phyloP scores from a whole-genome alignment of 2,329 filamentous ascomycete species.

The Aspergillus vadensis region DNA sequence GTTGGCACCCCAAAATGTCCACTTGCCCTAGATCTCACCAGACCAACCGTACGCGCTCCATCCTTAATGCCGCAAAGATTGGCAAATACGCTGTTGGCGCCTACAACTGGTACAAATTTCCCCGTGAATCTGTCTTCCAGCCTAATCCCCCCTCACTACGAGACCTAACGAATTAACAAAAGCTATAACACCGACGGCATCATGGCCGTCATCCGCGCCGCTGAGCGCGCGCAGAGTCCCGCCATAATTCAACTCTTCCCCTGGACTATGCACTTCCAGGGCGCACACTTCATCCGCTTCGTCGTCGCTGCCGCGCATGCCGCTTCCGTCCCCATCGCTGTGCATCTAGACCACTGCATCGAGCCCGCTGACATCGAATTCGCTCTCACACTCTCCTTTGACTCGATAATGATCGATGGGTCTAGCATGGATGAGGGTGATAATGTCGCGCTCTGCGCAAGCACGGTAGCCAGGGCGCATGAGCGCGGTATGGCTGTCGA shows the following conservation, averaged over 20 bases:
- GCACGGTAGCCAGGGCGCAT: constrained; percentile 43
- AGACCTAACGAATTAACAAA: constrained; percentile 11
- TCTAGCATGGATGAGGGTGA: constrained; percentile 66
- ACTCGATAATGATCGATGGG: constrained; percentile 74
- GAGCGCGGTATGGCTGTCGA: constrained; percentile 58
- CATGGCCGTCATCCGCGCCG: constrained; percentile 64
- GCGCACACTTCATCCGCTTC: constrained; percentile 52
- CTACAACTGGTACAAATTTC: constrained; percentile 35
- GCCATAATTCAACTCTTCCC: constrained; percentile 71
- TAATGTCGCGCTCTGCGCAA: constrained; percentile 64
- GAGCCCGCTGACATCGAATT: constrained; percentile 54
- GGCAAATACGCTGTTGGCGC: constrained; percentile 59
- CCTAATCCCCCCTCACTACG: too few species aligned
- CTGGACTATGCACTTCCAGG: constrained; percentile 67
- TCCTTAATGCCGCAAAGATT: constrained; percentile 55
- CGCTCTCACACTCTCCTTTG: constrained; percentile 61
- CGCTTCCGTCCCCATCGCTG: constrained; percentile 58
- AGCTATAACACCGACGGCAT: constrained; percentile 68
- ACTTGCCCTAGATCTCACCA: too few species aligned
- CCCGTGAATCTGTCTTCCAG: background rate
- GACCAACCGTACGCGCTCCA: constrained; percentile 31
- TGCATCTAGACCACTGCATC: constrained; percentile 66
- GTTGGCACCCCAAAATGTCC: too few species aligned
- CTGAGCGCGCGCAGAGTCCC: constrained; percentile 64
- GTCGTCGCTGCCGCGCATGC: constrained; percentile 55